Base-by-base conservation (phyloP, 305 asterid genomes). In the Fraxinus sp. region DNA sequence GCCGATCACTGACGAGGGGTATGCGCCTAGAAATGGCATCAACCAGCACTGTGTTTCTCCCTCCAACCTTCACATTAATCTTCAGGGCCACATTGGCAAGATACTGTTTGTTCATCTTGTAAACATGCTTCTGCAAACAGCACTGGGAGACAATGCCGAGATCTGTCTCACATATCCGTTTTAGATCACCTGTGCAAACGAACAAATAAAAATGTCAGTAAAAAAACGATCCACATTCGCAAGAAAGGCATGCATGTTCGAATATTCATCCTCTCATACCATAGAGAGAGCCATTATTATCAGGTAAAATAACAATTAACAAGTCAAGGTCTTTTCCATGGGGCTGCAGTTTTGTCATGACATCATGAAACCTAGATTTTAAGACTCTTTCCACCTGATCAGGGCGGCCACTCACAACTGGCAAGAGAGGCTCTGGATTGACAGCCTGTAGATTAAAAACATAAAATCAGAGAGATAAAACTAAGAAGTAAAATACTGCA, bases 141-240 rank as follows among this genome's bases (percentile, higher is more conserved):
- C 99, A 96, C 64, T 96, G 99, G 37, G 99, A 96, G 16, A 94
- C 98, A 20, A 95, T 90, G 26, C 99, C 99, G 14, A 95, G 97
- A 28, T 95, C 98, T 0, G 99, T 95, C 89, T 95, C 99, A 78
- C 99, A 95, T 71, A 95, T 95, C 36, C 98, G 89, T 80, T 95
- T 95, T 82, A 95, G 83, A 81, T 95, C 97, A 84, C 99, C 99
- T 95, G 87, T 35, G 78, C 33, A 74, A 85, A 77, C 74, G 28
- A 14, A 36, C 52, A 7, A 0, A 9, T 1, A 55, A 55, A 55
- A n/a, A 1, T n/a, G 11, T 16, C 22, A 36, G 80, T 0, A 49
- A 11, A 52, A 8, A 3, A 66, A 3, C 2, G 2, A 9, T 33
- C 24, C 36, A 22, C 57, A n/a, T 16, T 44, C 55, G 30, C 20